Evolutionary conservation across 495 filamentous ascomycete genomes (phyloP).

Genomic region (Aspergillus diversus): DNA sequence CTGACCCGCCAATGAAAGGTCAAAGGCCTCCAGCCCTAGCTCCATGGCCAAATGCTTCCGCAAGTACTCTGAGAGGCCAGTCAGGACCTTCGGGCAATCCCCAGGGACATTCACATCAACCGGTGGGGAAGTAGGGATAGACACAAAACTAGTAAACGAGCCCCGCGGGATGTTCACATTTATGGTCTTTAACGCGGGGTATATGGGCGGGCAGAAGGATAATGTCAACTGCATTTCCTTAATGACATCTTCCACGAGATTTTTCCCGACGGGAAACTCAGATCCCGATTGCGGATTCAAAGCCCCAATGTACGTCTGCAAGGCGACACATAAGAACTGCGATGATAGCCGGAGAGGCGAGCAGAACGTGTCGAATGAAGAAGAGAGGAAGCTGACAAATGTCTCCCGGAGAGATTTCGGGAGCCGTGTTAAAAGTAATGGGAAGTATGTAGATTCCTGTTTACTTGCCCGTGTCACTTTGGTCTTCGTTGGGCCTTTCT

Average conservation of each 20-base stretch:
- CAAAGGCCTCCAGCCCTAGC: slow-evolving; percentile 35
- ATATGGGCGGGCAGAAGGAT: slow-evolving; percentile 40
- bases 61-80: slow-evolving; percentile 47
- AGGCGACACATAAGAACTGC: slow-evolving; percentile 37
- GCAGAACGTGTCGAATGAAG: slow-evolving; percentile 56
- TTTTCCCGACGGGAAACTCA: neutral
- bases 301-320: slow-evolving; percentile 35
- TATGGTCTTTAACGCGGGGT: slow-evolving; percentile 50
- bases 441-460: slow-evolving; percentile 46
- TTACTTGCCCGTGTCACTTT: slow-evolving; percentile 3
- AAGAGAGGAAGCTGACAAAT: slow-evolving; percentile 49
- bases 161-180: slow-evolving; percentile 48
- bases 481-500: slow-evolving; percentile 12
- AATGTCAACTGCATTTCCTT: slow-evolving; percentile 48
- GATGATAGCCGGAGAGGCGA: slow-evolving; percentile 47
- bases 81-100: slow-evolving; percentile 36
- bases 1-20: slow-evolving; percentile 26
- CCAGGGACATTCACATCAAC: neutral
- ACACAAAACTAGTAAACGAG: slow-evolving; percentile 35
- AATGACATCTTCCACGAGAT: slow-evolving; percentile 35
- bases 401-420: slow-evolving; percentile 54
- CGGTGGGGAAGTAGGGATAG: neutral
- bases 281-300: no score
- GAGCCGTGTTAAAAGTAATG: slow-evolving; percentile 57
- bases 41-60: slow-evolving; percentile 54